Base-by-base conservation (phyloP, 1,139 yeast species). In the Blastobotrys aristatus region DNA sequence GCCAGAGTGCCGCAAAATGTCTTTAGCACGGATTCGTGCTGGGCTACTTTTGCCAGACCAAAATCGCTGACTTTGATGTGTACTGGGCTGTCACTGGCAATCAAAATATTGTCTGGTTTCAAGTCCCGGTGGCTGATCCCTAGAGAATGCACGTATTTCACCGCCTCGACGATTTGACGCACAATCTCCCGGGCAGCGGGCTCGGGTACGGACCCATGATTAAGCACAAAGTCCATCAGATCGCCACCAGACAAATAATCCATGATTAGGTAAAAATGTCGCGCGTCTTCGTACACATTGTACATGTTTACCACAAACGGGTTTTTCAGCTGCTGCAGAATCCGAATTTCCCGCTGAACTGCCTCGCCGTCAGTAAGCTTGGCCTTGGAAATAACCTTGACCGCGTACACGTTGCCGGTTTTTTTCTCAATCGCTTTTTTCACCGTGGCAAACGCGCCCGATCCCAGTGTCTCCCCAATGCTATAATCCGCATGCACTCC, bases 221-320 rank as follows among this genome's bases (percentile, higher is more conserved):
- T 87, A 0, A 95, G 92, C 1, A 90, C 95, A 68, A 87, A 89
- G 67, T 71, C 97, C 98, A 92, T 92, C 51, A 92, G 70, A 64
- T 92, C 98, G n/a, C 98, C 98, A 8, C 97, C 97, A 0, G 95
- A 83, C 17, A 92, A 94, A 57, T 83, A 84, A 62, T 92, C 98
- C 97, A 92, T 90, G 3, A 92, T 90, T 53, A 92, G 73, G 63
- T 87, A 92, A 64, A 87, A 87, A 58, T 77, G 79, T 51, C 83
- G 85, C 11, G 73, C 69, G 62, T 90, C 97, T 62, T 89, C 96
- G 62, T 82, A 89, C 58, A 85, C 87, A 7, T 89, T 92, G 59
- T 84, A 82, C 49, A 92, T 72, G 40, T 80, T 73, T 7, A 90
- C 97, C 37, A 92, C 86, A 53, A 89, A 80, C 3, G 94, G 89